These are phyloP conservation scores for Corynascus novoguineensis DNA, from an alignment of 495 filamentous ascomycete species.

Conservation along the genomic window DNA sequence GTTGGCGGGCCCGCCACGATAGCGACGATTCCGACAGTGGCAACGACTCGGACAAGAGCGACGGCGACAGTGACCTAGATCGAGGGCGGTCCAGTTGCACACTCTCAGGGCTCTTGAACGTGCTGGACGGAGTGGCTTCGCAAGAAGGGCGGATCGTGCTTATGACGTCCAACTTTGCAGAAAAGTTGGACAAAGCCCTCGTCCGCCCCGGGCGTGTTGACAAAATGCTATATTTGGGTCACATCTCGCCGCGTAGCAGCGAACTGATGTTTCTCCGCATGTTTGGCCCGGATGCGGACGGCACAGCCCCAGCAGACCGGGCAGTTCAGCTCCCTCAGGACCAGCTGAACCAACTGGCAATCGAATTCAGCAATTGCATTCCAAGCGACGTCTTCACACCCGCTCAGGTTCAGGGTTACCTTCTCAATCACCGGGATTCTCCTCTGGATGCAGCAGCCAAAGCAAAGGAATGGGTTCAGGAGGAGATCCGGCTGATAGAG, in stretches of 20 bases:
- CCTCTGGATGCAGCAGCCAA: slow-evolving; percentile 45
- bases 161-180: slow-evolving; percentile 68
- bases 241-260: slow-evolving; percentile 40
- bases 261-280: slow-evolving; percentile 50
- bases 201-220: slow-evolving; percentile 67
- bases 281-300: slow-evolving; percentile 31
- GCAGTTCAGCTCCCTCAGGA: slow-evolving; percentile 10
- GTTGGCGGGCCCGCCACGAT: slow-evolving; percentile 20
- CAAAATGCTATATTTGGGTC: slow-evolving; percentile 54
- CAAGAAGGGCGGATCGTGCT: slow-evolving; percentile 67
- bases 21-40: slow-evolving; percentile 24
- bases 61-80: slow-evolving; percentile 2
- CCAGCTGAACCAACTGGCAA: slow-evolving; percentile 41
- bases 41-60: slow-evolving; percentile 25
- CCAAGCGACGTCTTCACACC: slow-evolving; percentile 56
- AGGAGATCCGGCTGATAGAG: slow-evolving; percentile 23
- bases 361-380: slow-evolving; percentile 46
- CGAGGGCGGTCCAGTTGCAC: slow-evolving; percentile 31
- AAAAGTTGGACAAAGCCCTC: slow-evolving; percentile 61
- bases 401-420: slow-evolving; percentile 62
- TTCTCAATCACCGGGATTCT: slow-evolving; percentile 51
- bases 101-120: slow-evolving; percentile 65
- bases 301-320: slow-evolving; percentile 9
- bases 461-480: slow-evolving; percentile 44
- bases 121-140: slow-evolving; percentile 65